Base-by-base conservation (phyloP, 768 basidiomycete species). In the Podaxis sp. region DNA sequence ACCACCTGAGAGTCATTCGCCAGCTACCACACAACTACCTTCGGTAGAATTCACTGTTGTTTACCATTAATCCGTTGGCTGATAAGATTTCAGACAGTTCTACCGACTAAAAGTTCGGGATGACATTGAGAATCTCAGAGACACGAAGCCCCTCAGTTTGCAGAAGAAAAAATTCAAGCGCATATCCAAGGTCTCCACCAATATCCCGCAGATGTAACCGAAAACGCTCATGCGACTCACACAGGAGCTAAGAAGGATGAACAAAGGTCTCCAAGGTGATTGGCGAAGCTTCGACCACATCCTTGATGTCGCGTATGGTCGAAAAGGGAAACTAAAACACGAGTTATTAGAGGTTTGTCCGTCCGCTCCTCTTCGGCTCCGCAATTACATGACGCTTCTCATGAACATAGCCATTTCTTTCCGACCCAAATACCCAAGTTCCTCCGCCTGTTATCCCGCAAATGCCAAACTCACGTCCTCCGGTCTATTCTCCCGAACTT, bases 221-320 rank as follows among this genome's bases (percentile, higher is more conserved):
- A 8, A 49, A 49, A 52, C 61, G 40, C 52, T 56, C 59, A 55
- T 39, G 13, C 24, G 56, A 52, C 46, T 49, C 40, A 6, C 40
- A 6, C 66, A 93, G 91, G 84, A 81, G 55, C 70, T 87, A 65
- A 76, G 74, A 53, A 81, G 73, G 61, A 71, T 93, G 17, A 73
- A 79, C 68, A 76, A 73, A 51, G 89, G 89, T 9, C 89, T 86
- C 67, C 64, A 68, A 3, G 84, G 87, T 3, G 69, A 80, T 40
- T 66, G 67, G 52, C 70, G 76, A 60, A 83, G 85, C 36, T 88
- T 90, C 67, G 75, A 77, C 30, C 79, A 81, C 65, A 68, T 92
- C 30, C 76, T 94, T 17, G 83, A 87, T 66, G 68, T 87, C 30
- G 92, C 92, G 28, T 94, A 92, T 73, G 92, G 91, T 33, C 80